Evolutionary conservation across 345 rosid species (phyloP).

Genomic region (Dimocarpus longan): DNA sequence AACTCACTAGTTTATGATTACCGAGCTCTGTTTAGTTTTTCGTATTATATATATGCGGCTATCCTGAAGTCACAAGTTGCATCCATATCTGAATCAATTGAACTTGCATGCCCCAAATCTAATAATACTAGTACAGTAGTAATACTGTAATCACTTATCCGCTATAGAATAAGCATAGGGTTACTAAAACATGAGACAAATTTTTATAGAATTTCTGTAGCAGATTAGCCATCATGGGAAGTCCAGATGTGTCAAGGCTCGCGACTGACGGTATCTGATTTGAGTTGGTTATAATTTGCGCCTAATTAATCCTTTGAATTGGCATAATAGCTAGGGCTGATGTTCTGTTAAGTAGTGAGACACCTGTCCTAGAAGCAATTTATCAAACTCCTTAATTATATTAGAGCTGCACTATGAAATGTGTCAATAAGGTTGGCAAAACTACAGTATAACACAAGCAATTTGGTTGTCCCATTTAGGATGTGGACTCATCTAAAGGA

Average conservation of each 20-base stretch:
- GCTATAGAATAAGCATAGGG: background rate
- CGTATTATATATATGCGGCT: background rate
- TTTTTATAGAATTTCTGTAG: background rate
- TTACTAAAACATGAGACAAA: no score
- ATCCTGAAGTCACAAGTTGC: background rate
- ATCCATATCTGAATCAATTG: background rate
- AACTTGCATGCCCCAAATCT: background rate
- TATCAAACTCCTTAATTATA: no score
- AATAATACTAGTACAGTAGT: no score
- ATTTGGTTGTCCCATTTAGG: background rate
- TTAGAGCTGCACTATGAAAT: no score
- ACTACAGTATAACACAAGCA: background rate
- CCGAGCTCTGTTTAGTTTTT: background rate
- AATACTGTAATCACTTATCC: background rate
- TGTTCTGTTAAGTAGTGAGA: no score
- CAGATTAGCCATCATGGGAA: background rate
- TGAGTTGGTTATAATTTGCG: background rate
- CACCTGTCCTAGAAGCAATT: no score
- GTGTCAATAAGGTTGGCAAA: no score
- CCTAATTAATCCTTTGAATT: background rate
- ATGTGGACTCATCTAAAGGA: no score
- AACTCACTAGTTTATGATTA: background rate
- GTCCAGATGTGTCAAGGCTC: background rate
- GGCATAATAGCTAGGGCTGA: background rate
- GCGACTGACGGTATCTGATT: background rate